phyloP scores from a whole-genome alignment of 2,329 filamentous ascomycete species.

The Tolypocladium album region DNA sequence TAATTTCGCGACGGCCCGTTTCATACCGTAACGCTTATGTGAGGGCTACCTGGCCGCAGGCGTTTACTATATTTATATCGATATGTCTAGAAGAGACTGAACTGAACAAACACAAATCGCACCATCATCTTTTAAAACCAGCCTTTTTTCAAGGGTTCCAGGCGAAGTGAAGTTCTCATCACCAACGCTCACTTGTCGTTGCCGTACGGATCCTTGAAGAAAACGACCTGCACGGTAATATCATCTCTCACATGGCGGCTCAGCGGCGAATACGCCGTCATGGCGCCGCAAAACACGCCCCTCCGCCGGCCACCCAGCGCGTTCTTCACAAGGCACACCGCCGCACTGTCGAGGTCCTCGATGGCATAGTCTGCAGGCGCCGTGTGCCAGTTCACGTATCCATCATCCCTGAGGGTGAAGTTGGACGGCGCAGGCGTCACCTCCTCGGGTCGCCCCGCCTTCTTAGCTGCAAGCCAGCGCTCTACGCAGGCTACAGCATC shows the following conservation, averaged over 20 bases:
- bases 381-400: conserved; percentile 13
- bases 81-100: too few species aligned
- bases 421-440: conserved; percentile 7
- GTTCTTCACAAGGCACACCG: conserved; percentile 72
- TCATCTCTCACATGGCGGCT: conserved; percentile 59
- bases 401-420: conserved; percentile 8
- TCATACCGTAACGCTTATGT: too few species aligned
- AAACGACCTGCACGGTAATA: conserved; percentile 76
- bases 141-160: not conserved
- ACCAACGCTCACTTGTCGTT: not conserved
- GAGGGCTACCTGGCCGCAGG: too few species aligned
- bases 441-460: conserved; percentile 12
- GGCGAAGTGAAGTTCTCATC: not conserved
- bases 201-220: conserved; percentile 26
- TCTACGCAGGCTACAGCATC: conserved; percentile 47
- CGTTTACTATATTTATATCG: too few species aligned
- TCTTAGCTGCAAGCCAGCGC: conserved; percentile 34
- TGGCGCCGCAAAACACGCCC: conserved; percentile 61
- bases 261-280: conserved; percentile 62
- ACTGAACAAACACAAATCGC: too few species aligned
- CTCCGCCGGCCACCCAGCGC: conserved; percentile 66
- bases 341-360: conserved; percentile 64
- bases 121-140: too few species aligned
- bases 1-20: too few species aligned
- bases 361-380: conserved; percentile 53